Percentiles rank a stretch among this genome's conserved stretches.
Evolutionary conservation across 2,329 filamentous ascomycete genomes (phyloP).

Genomic region (Arthrocladium fulminans): DNA sequence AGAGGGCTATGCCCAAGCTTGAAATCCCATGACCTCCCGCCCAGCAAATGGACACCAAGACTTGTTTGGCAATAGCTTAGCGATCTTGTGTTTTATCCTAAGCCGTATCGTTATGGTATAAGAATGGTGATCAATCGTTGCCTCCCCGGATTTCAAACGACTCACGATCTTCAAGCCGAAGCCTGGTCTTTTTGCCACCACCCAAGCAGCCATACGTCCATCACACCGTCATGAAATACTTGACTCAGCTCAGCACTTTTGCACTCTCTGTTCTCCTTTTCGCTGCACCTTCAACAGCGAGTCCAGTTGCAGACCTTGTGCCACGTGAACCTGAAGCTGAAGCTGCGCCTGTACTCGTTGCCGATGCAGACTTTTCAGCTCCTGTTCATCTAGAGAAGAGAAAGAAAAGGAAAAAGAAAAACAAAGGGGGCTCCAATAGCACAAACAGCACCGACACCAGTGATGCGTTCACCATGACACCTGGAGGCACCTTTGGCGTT

Average conservation of each 20-base stretch:
- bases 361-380: not conserved
- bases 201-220: not conserved
- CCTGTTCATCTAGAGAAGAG: not conserved
- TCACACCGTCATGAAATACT: not conserved
- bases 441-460: not conserved
- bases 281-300: not conserved
- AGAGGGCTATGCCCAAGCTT: not conserved
- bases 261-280: not conserved
- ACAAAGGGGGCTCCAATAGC: too few species aligned
- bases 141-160: not conserved
- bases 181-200: not conserved
- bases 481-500: not conserved
- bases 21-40: not conserved
- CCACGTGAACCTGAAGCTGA: not conserved
- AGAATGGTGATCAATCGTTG: not conserved
- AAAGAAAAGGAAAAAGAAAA: not conserved
- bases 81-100: not conserved
- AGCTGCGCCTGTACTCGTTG: not conserved
- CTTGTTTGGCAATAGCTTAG: not conserved
- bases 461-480: not conserved
- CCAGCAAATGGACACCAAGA: not conserved
- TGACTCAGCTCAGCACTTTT: not conserved
- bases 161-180: not conserved
- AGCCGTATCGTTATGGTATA: not conserved
- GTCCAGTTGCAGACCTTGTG: not conserved